Conservation (phyloP, 305 asterid genomes). For the Fraxinus platypoda region DNA sequence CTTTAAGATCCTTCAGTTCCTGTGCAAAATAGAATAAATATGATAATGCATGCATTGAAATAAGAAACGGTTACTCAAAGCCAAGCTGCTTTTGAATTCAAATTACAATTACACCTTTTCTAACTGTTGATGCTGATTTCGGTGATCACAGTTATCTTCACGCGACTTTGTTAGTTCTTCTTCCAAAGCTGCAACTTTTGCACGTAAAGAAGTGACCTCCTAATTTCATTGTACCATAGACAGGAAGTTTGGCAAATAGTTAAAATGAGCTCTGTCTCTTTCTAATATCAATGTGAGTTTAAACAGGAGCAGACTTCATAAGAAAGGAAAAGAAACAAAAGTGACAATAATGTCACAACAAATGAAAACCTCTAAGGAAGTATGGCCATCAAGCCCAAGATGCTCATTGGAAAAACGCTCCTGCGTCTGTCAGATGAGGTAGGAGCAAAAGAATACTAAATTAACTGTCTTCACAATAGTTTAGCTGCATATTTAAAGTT, state of each 20-base stretch:
- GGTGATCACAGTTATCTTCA: constrained; percentile 56
- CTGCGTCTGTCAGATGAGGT: constrained; percentile 35
- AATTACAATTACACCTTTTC: constrained; percentile 64
- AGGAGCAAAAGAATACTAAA: background rate
- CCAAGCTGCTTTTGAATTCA: constrained; percentile 8
- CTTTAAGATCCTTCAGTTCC: constrained; percentile 88
- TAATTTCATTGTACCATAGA: constrained; percentile 28
- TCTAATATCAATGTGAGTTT: background rate
- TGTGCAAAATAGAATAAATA: constrained; percentile 38
- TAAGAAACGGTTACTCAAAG: constrained; percentile 6
- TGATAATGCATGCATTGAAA: constrained; percentile 16
- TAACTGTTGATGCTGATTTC: constrained; percentile 49
- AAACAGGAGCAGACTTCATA: constrained; percentile 12
- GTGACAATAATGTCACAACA: background rate
- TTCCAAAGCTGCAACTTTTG: constrained; percentile 61
- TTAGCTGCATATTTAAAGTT: background rate
- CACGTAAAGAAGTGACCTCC: constrained; percentile 65
- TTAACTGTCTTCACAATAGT: background rate
- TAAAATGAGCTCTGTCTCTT: background rate
- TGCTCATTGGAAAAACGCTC: constrained; percentile 54
- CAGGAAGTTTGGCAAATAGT: background rate
- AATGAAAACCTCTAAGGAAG: constrained; percentile 51
- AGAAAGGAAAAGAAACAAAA: constrained; percentile 12
- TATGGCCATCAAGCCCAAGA: constrained; percentile 41
- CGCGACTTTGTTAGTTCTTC: constrained; percentile 66